phyloP scores from a whole-genome alignment of 2,329 filamentous ascomycete species.

The Didymella pinodella region DNA sequence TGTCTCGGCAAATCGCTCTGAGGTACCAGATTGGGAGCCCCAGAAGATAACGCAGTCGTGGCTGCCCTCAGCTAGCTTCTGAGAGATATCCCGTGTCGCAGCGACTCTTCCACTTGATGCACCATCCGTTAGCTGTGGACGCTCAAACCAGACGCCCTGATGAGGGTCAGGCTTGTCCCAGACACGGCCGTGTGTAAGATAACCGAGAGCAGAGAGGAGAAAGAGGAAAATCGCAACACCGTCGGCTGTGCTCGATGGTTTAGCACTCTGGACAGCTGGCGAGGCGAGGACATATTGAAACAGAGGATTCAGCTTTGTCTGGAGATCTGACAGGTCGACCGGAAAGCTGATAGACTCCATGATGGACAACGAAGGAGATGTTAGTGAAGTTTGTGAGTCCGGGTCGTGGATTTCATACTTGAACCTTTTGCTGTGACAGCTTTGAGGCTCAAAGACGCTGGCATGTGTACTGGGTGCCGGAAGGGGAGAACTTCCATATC shows the following conservation, averaged over 20 bases:
- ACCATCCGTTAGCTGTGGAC: conserved; percentile 55
- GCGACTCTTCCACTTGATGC: conserved; percentile 25
- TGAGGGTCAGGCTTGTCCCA: conserved; percentile 63
- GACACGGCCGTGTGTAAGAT: conserved; percentile 52
- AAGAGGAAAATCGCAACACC: conserved; percentile 49
- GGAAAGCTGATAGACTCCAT: conserved; percentile 30
- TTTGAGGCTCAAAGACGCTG: conserved; percentile 12
- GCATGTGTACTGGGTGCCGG: not conserved
- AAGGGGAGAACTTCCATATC: conserved; percentile 19
- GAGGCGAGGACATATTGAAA: conserved; percentile 21
- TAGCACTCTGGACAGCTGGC: conserved; percentile 25
- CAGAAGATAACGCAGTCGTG: conserved; percentile 55
- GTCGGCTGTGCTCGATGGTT: conserved; percentile 51
- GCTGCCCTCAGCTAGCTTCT: conserved; percentile 52
- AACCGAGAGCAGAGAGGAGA: conserved; percentile 49
- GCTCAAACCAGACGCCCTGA: conserved; percentile 58
- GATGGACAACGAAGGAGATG: not conserved
- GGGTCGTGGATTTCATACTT: conserved; percentile 11
- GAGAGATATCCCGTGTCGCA: conserved; percentile 57
- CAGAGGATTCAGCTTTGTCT: conserved; percentile 26
- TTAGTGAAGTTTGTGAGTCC: not conserved
- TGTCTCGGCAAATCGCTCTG: conserved; percentile 54
- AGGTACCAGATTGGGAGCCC: conserved; percentile 60
- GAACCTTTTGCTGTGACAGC: conserved; percentile 2
- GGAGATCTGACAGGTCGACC: conserved; percentile 24